phyloP scores from a whole-genome alignment of 2,329 filamentous ascomycete genomes.

The Fusarium albosuccineum region DNA sequence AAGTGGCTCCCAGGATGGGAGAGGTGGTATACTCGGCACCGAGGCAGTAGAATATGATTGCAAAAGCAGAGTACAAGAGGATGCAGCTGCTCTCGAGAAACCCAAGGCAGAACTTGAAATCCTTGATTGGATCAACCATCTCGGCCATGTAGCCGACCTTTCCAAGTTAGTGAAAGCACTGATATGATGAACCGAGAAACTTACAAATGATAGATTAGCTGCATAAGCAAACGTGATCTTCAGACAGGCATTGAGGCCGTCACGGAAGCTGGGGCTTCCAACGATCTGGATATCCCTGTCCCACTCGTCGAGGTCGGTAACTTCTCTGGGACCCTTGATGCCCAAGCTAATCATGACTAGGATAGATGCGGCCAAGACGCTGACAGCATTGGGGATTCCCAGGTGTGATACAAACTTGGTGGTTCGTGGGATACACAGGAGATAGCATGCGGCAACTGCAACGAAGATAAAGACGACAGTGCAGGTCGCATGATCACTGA shows the following conservation, averaged over 20 bases:
- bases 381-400: conserved; percentile 34
- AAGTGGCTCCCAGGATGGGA: conserved; percentile 41
- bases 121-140: conserved; percentile 39
- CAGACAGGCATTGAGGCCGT: conserved; percentile 23
- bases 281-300: conserved; percentile 21
- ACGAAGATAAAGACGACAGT: conserved; percentile 36
- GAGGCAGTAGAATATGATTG: conserved; percentile 42
- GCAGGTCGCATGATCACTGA: conserved; percentile 27
- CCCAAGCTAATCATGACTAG: conserved; percentile 40
- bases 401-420: conserved; percentile 34
- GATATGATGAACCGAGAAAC: neutral
- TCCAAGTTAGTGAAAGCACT: neutral
- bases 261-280: conserved; percentile 22
- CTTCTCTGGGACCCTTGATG: conserved; percentile 8
- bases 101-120: conserved; percentile 41
- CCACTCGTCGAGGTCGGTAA: conserved; percentile 22
- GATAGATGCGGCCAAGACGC: conserved; percentile 28
- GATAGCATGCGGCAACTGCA: conserved; percentile 17
- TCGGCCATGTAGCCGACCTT: conserved; percentile 39
- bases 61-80: conserved; percentile 40
- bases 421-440: conserved; percentile 28
- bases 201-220: conserved; percentile 44
- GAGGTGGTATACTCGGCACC: conserved; percentile 39
- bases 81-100: conserved; percentile 38
- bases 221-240: conserved; percentile 38